Evolutionary conservation across 768 basidiomycete species (phyloP).

Genomic region (Hygrophorus russula): DNA sequence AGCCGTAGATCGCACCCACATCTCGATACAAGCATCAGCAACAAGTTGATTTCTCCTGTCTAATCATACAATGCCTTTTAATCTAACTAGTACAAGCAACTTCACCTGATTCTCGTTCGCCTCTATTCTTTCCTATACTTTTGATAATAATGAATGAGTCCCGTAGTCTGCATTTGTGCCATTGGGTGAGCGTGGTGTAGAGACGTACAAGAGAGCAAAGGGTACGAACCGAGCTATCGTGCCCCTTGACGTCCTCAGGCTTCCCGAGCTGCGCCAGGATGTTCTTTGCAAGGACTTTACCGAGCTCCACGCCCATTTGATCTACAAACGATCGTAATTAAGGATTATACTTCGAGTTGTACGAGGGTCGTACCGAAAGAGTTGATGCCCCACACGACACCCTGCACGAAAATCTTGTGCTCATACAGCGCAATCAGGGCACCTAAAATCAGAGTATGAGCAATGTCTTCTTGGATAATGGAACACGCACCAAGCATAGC

Average conservation of each 20-base stretch:
- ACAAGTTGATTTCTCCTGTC: no score
- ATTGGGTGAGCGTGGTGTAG: slow-evolving; percentile 1
- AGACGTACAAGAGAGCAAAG: slow-evolving; percentile 9
- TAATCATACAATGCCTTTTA: no score
- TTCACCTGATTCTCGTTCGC: no score
- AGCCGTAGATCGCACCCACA: no score
- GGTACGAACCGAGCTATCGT: slow-evolving; percentile 68
- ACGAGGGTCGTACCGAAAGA: slow-evolving; percentile 64
- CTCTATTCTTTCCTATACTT: slow-evolving; percentile 63
- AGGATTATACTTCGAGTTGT: background rate
- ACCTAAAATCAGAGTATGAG: slow-evolving; percentile 21
- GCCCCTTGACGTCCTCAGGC: slow-evolving; percentile 70
- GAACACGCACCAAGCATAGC: slow-evolving; percentile 60
- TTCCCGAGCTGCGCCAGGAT: slow-evolving; percentile 83
- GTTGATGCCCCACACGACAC: slow-evolving; percentile 97
- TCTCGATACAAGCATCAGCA: no score
- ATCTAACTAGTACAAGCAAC: no score
- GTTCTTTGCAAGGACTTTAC: slow-evolving; percentile 94
- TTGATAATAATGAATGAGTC: slow-evolving; percentile 96
- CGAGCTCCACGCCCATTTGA: slow-evolving; percentile 99
- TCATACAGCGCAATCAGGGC: slow-evolving; percentile 88
- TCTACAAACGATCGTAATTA: slow-evolving; percentile 31
- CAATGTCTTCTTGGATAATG: background rate
- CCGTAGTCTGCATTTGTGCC: slow-evolving; percentile 68
- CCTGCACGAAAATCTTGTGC: slow-evolving; percentile 99